A percentile compares a stretch with the other conserved stretches of the same genome.
Evolutionary conservation across 2,329 filamentous ascomycete genomes (phyloP).

Genomic region (Salinomyces thailandicus): DNA sequence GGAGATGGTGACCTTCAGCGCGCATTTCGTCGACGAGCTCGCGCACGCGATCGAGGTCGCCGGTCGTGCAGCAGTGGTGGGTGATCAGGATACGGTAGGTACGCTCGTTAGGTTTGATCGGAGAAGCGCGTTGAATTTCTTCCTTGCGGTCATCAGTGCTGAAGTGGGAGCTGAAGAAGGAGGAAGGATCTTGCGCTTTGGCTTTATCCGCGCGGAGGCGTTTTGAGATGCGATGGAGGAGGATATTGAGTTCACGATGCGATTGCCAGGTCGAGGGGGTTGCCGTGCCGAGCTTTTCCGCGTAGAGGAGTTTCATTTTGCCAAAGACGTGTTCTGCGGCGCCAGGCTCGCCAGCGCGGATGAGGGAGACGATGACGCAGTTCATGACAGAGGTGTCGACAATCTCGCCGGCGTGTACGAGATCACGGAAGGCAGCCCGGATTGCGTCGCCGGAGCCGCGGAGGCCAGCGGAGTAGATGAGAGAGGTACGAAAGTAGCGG

Average conservation of each 20-base stretch:
- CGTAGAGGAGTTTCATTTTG: constrained; percentile 63
- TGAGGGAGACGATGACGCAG: constrained; percentile 67
- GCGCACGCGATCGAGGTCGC: constrained; percentile 61
- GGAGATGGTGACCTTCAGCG: constrained; percentile 53
- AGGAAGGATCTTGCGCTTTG: constrained; percentile 35
- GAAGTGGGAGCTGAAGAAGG: constrained; percentile 27
- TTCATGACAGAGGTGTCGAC: constrained; percentile 83
- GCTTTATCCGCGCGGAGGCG: constrained; percentile 38
- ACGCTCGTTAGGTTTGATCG: constrained; percentile 61
- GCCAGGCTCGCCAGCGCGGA: constrained; percentile 62
- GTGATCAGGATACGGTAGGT: constrained; percentile 74
- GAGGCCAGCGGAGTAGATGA: constrained; percentile 77
- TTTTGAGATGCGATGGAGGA: constrained; percentile 37
- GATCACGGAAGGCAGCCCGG: constrained; percentile 65
- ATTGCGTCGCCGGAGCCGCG: constrained; percentile 62
- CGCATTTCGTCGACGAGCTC: constrained; percentile 70
- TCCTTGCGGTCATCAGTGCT: constrained; percentile 23
- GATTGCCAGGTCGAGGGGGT: constrained; percentile 29
- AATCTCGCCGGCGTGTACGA: constrained; percentile 76
- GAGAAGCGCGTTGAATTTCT: constrained; percentile 53
- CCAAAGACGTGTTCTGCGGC: constrained; percentile 73
- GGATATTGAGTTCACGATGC: constrained; percentile 33
- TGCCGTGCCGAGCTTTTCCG: constrained; percentile 22
- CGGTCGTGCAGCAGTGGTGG: constrained; percentile 57
- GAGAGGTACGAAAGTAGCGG: constrained; percentile 68